A percentile compares a stretch with the other conserved stretches of the same genome.
These are phyloP conservation scores for Suhomyces xylopsoci DNA, from an alignment of 805 yeast species.

Conservation along the genomic window DNA sequence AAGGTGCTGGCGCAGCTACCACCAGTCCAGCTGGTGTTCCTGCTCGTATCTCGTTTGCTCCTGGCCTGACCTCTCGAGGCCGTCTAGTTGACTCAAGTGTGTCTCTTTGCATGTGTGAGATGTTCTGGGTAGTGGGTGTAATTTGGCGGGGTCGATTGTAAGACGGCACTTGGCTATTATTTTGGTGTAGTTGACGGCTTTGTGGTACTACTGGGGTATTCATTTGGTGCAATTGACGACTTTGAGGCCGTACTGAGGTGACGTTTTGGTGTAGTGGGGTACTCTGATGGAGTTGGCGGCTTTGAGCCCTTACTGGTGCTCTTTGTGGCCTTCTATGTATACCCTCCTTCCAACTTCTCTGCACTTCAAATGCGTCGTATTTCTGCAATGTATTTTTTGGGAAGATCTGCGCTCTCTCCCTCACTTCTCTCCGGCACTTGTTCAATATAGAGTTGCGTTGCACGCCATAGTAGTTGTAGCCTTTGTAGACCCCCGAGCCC, in stretches of 20 bases:
- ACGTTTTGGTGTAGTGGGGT: not conserved
- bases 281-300: not conserved
- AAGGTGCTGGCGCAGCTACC: not conserved
- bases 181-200: not conserved
- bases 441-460: slow-evolving; percentile 26
- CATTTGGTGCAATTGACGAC: not conserved
- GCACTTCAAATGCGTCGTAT: slow-evolving; percentile 19
- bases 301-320: not conserved
- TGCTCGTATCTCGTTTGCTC: not conserved
- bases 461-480: slow-evolving; percentile 4
- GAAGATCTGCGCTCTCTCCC: not conserved
- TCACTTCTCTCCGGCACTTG: slow-evolving; percentile 33
- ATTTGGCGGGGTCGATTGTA: not conserved
- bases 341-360: not conserved
- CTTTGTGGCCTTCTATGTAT: not conserved
- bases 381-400: not conserved
- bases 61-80: not conserved
- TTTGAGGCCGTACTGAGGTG: not conserved
- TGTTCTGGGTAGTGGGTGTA: not conserved
- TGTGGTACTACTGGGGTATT: not conserved
- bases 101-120: not conserved
- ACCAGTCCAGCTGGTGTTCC: not conserved
- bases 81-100: not conserved
- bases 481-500: not conserved
- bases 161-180: not conserved